A percentile compares a stretch with the other conserved stretches of the same genome.
Conservation (phyloP, 768 basidiomycete species). For the Mycena sanguinolenta region DNA sequence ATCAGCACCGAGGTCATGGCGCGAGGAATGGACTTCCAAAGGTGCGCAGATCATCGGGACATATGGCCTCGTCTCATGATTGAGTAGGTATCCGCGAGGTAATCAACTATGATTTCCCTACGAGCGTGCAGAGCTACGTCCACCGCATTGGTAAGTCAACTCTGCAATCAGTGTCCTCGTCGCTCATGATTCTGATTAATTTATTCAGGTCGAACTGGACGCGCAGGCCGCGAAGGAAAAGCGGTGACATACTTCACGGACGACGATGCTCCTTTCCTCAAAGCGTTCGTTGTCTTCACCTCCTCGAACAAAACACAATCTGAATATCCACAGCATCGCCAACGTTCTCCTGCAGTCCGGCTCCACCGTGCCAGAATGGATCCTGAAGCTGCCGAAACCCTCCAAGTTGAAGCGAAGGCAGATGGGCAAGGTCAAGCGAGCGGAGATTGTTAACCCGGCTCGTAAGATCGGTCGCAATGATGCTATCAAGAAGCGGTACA, state of each 20-base stretch:
- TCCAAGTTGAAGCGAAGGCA: conserved; percentile 88
- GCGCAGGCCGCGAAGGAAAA: conserved; percentile 92
- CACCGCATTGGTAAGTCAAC: conserved; percentile 86
- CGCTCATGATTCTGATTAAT: conserved; percentile 24
- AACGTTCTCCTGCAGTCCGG: conserved; percentile 96
- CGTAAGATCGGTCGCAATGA: conserved; percentile 77
- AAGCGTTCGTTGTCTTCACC: conserved; percentile 70
- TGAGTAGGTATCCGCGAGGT: conserved; percentile 66
- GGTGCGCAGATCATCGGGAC: conserved; percentile 68
- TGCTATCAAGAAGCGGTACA: conserved; percentile 79
- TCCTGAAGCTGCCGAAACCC: conserved; percentile 93
- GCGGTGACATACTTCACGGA: conserved; percentile 97
- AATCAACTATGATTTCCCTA: conserved; percentile 98
- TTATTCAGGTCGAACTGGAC: conserved; percentile 86
- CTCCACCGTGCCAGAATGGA: conserved; percentile 93
- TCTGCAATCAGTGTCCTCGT: background rate
- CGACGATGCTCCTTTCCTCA: conserved; percentile 91
- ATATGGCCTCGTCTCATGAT: background rate
- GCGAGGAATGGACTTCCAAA: conserved; percentile 97
- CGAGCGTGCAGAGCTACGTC: conserved; percentile 94
- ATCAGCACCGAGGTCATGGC: conserved; percentile 98
- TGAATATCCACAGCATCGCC: conserved; percentile 73
- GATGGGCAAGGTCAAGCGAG: conserved; percentile 88
- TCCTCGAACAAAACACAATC: background rate
- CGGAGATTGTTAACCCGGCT: conserved; percentile 80